Evolutionary conservation across 371 early-diverging fungal species (phyloP), one percentile per base, ranked within the genome.

Genomic region (Capniomyces stellatus): DNA sequence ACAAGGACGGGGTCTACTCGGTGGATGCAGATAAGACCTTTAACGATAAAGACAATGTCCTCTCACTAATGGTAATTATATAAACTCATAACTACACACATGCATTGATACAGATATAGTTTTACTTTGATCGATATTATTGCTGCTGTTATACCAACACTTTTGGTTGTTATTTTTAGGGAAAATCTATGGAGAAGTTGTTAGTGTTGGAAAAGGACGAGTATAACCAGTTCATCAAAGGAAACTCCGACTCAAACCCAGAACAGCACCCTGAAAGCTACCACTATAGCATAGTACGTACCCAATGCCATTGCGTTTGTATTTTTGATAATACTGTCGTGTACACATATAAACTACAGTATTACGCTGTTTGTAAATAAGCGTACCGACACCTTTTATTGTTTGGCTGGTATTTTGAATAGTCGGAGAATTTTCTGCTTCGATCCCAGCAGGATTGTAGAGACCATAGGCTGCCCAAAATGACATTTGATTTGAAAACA

Each of bases 401-500:
- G n/a, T n/a, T n/a, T n/a, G n/a, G n/a, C n/a, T n/a, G n/a, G n/a
- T n/a, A n/a, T n/a, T n/a, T n/a, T n/a, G n/a, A 52, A 58, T 73
- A 72, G 67, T 59, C 70, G 49, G 75, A 66, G 29, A 62, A 78
- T 15, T 79, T 96, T 54, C 56, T 92, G 29, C 67, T 96, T 43
- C 77, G 96, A 48, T 83, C 93, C 13, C 94, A 96, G 65, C 64
- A 93, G 35, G 96, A 96, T 69, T 92, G 92, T 58, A 65, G 75
- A 42, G 79, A 93, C 62, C 67, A 75, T 10, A 57, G 78, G 6
- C 65, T 95, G 27, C 86, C 86, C 3, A 73, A 78, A 25, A 70
- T 74, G 42, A 81, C 84, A 1, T 94, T 92, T 75, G 96, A 96
- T 70, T 64, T 96, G 12, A 96, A 96, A 60, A 91, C 93, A 2